Base-by-base conservation (phyloP, 2,329 filamentous ascomycete species). In the Pseudocercospora fijiensis region DNA sequence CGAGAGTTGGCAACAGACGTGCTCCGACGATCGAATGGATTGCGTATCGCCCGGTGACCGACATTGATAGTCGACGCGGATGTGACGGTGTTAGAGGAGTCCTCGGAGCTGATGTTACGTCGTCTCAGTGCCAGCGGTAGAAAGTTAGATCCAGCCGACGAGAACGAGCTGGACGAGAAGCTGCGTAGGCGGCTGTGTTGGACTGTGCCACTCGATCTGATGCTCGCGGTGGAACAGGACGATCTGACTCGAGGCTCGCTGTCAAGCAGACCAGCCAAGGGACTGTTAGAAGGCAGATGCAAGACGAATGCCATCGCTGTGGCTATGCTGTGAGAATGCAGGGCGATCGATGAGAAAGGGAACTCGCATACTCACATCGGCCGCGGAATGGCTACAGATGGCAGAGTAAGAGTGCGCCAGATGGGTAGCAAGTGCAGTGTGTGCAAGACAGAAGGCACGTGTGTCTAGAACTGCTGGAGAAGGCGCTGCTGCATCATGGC, bases 91-190 rank as follows among this genome's bases (percentile, higher is more conserved):
- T 10, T 33, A 2, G 53, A 56, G 27, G 13, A 30, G 16, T 56
- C 53, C 3, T 56, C 53, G 18, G 53, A 41, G n/a, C 27, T 28
- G 65, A 64, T 3, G 58, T 47, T 51, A 52, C 62, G 43, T 58
- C 67, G 60, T 6, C 64, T 61, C 11, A 66, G 55, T 16, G 68
- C 16, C 33, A 61, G 22, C 43, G 51, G 55, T 26, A 65, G 51
- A 18, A 70, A 65, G 47, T 65, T 60, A 13, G 72, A 72, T 18
- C 63, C 61, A 27, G 62, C 63, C 2, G 70, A 74, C 9, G 69
- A 70, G 33, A 70, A 64, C n/a, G 72, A 74, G 63, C 63, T 71
- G 37, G 67, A 65, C 24, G 72, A 74, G n/a, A 71, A 55, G 60
- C 68, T 72, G 28, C 71, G 69, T 10, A 71, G 61, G 52, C 65